Evolutionary conservation across 164 flowering plant genomes (phyloP).

Genomic region (Pachysandra terminalis): DNA sequence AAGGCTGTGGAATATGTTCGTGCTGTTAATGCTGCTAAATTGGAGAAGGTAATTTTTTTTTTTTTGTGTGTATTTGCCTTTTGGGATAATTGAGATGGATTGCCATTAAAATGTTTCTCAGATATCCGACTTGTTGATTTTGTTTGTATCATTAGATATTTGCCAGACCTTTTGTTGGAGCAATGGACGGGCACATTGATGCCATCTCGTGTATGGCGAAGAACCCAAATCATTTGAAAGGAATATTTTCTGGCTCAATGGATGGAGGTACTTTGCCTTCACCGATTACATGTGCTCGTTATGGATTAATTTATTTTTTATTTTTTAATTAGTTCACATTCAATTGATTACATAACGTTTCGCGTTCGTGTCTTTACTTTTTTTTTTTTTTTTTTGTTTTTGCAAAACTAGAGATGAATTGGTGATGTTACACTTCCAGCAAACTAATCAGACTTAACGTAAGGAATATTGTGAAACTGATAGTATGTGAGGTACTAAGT

Average conservation of each 20-base stretch:
- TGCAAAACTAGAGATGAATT: too few relatives aligned
- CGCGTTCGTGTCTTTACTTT: too few relatives aligned
- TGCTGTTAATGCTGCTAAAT: slow-evolving; percentile 86
- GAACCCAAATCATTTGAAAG: slow-evolving; percentile 78
- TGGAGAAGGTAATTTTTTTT: slow-evolving; percentile 71
- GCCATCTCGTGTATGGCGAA: slow-evolving; percentile 89
- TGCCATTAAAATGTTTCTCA: background rate
- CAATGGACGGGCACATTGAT: slow-evolving; percentile 91
- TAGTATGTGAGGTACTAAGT: too few relatives aligned
- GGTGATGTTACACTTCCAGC: too few relatives aligned
- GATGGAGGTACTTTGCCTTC: slow-evolving; percentile 75
- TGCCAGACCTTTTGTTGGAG: slow-evolving; percentile 92
- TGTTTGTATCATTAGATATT: slow-evolving; percentile 48
- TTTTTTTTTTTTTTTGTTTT: too few relatives aligned
- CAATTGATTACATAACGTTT: too few relatives aligned
- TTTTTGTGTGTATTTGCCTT: too few relatives aligned
- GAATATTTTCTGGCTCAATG: slow-evolving; percentile 92
- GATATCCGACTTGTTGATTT: background rate
- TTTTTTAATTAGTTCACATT: background rate
- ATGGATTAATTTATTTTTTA: background rate
- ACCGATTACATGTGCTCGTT: too few relatives aligned
- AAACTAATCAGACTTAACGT: too few relatives aligned
- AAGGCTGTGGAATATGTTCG: slow-evolving; percentile 85
- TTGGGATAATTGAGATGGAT: background rate
- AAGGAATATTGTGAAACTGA: too few relatives aligned